Base-by-base conservation (phyloP, 441 rosid genomes). In the Populus hybrid region DNA sequence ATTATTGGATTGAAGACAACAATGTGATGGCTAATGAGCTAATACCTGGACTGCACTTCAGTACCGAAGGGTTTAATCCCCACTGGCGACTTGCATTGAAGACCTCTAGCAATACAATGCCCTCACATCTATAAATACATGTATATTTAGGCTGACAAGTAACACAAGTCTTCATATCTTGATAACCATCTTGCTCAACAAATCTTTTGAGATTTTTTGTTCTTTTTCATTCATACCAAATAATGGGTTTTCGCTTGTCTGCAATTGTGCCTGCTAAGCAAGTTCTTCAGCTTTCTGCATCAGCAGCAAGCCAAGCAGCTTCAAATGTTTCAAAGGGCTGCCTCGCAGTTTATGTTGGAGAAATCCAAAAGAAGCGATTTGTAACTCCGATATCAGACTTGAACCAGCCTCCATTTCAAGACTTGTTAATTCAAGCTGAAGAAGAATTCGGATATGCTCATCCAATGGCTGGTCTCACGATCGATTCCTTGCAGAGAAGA, bases 381-480 rank as follows among this genome's bases (percentile, higher is more conserved):
- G 30, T 70, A 3, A 10, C 59, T 69, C 79, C 79, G 12, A 24
- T 59, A 9, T 69, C 74, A 23, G 59, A 61, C 74, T 61, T 76
- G 32, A 75, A 75, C 30, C 12, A 67, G 1, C 32, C 67, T 30
- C 12, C 80, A 1, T 88, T 88, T 46, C 73, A 75, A 63, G 85
- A 81, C 69, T 81, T 89, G 78, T 88, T 87, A 7, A 77, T 57
- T 59, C 77, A 77, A 69, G 86, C 86, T 2, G 89, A 86, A 80
- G 89, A 92, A 78, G 91, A 87, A 78, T 89, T 89, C 26, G 92
- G 93, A 23, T 86, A 85, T 65, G 11, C 82, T 69, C 87, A 89
- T 78, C 90, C 88, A 32, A 85, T 65, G 82, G 90, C 89, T 8
- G 86, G 87, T 50, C 85, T 89, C 80, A 90, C 89, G 0, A 81